Base-by-base conservation (phyloP, 768 basidiomycete species). In the Rossbeevera mucosa region DNA sequence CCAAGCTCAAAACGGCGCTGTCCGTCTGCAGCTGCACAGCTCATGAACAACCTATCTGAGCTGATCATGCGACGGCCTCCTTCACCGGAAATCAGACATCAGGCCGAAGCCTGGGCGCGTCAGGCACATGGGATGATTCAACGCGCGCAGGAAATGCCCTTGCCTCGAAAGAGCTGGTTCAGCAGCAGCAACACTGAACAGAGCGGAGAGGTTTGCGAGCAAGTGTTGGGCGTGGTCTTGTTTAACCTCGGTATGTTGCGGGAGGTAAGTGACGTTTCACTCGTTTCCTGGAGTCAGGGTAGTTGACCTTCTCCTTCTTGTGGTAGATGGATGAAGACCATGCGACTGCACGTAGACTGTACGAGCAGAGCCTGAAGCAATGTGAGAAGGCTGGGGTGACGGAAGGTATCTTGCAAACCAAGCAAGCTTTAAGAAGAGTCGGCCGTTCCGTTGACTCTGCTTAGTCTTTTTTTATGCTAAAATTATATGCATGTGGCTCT, bases 31-130 rank as follows among this genome's bases (percentile, higher is more conserved):
- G 76, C 71, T 7, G 77, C 75, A n/a, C 73, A 77, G 30, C 46
- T 78, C 30, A 76, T 77, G 77, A 78, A 71, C 60, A 77, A 75
- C 45, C 68, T 77, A n/a, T 71, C 77, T 11, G 74, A 74, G 42
- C 51, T 75, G 36, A 64, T 75, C 55, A 70, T 74, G 62, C 69
- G 70, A 43, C 65, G 58, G 16, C 55, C 67, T 1, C 74, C 72
- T 3, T 67, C 74, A 13, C 69, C 72, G 0, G 67, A 68, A 12
- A 63, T 66, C 29, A 59, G 73, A 25, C 64, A 67, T 36, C 72
- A 73, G 50, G 84, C 86, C 1, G 83, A 86, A 59, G 68, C 76
- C 0, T 87, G 85, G 83, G 80, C 82, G 4, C 72, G 71, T 28
- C 79, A 81, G 57, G 80, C 79, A 0, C 56, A 74, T 29, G 65